Conservation (phyloP, 306 rosid species). For the Quercus suber region DNA sequence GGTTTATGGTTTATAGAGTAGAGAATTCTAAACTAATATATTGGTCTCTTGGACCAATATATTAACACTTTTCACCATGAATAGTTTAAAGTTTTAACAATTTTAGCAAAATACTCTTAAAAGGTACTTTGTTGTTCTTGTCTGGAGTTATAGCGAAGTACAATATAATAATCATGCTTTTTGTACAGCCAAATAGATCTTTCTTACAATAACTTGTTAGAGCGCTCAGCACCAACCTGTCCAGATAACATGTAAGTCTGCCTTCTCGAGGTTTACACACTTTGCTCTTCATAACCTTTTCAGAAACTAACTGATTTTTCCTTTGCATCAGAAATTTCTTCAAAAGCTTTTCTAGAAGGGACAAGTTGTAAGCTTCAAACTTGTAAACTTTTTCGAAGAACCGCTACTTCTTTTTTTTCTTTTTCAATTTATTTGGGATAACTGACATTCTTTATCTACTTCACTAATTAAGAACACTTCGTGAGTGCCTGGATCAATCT, state of each 20-base stretch:
- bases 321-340: slow-evolving; percentile 20
- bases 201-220: slow-evolving; percentile 22
- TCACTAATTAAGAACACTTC: too few relatives aligned
- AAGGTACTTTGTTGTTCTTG: too few relatives aligned
- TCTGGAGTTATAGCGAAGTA: too few relatives aligned
- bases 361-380: slow-evolving; percentile 18
- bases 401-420: neutral
- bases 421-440: too few relatives aligned
- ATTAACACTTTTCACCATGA: slow-evolving; percentile 14
- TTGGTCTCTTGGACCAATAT: neutral
- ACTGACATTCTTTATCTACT: too few relatives aligned
- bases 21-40: too few relatives aligned
- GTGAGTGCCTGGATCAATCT: too few relatives aligned
- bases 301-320: neutral
- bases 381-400: neutral
- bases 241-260: neutral
- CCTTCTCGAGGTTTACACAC: neutral
- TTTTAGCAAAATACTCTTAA: too few relatives aligned
- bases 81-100: neutral
- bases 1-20: too few relatives aligned
- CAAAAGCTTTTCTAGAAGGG: slow-evolving; percentile 8
- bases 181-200: slow-evolving; percentile 8
- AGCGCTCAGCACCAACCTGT: neutral
- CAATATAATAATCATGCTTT: neutral
- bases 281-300: neutral